Conservation (phyloP, 2,329 filamentous ascomycete genomes). For the Aspergillus ochraceus region DNA sequence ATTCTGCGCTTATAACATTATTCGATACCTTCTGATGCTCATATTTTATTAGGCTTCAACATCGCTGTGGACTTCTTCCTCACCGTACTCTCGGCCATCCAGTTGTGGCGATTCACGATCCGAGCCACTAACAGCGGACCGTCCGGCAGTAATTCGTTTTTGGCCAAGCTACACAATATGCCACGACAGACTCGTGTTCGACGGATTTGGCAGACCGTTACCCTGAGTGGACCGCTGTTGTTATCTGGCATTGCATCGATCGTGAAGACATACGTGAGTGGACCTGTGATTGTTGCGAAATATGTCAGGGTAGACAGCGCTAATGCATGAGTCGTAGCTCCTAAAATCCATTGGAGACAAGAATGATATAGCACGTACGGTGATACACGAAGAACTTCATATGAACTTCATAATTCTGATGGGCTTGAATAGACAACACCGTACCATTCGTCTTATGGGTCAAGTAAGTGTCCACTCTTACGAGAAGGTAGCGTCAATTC, state of each 20-base stretch:
- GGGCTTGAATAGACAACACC: background rate
- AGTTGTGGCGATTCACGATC: background rate
- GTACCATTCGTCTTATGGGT: background rate
- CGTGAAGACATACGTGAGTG: background rate
- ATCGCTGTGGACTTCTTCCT: background rate
- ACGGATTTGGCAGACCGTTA: background rate
- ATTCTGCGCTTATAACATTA: no score
- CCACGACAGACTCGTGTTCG: background rate
- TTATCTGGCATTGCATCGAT: background rate
- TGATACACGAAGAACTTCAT: background rate
- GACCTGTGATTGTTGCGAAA: no score
- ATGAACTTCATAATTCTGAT: background rate
- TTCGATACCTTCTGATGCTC: no score
- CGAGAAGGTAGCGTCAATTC: no score
- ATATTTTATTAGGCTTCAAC: background rate
- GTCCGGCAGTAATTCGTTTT: background rate
- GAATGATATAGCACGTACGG: background rate
- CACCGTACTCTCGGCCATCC: background rate
- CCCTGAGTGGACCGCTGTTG: background rate
- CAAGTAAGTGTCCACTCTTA: background rate
- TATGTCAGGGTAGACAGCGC: no score
- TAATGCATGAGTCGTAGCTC: background rate
- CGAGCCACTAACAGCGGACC: background rate
- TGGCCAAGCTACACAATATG: background rate
- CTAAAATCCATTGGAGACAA: background rate